Conservation (phyloP, 768 basidiomycete species). For the Phlegmacium glaucopus region DNA sequence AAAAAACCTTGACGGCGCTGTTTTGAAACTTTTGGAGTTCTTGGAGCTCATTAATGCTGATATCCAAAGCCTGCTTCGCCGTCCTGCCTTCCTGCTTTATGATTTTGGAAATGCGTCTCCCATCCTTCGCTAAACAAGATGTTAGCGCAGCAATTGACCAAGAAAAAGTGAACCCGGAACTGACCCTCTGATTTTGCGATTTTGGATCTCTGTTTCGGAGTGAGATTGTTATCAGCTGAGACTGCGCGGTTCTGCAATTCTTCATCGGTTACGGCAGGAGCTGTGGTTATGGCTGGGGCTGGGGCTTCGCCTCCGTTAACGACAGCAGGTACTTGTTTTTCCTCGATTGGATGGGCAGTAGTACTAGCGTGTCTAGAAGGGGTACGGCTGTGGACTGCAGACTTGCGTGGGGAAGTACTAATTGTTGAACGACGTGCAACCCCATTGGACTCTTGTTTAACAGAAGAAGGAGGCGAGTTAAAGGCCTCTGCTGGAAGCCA, state of each 20-base stretch:
- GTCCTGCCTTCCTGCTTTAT: constrained; percentile 66
- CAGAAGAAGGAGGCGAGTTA: not conserved
- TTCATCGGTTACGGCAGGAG: constrained; percentile 38
- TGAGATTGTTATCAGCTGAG: constrained; percentile 46
- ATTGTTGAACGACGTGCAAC: not conserved
- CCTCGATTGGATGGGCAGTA: constrained; percentile 33
- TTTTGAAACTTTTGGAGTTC: constrained; percentile 71
- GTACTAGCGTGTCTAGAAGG: constrained; percentile 22
- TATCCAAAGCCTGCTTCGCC: constrained; percentile 58
- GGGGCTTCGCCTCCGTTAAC: constrained; percentile 50
- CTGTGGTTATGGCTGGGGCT: constrained; percentile 35
- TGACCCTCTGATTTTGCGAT: constrained; percentile 52
- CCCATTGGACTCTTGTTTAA: not conserved
- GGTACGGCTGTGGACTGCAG: not conserved
- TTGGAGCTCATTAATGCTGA: constrained; percentile 62
- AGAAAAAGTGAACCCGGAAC: constrained; percentile 10
- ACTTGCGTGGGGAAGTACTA: too few species aligned
- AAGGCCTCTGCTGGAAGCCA: constrained; percentile 21
- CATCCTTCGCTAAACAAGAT: constrained; percentile 47
- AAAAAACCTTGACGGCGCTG: constrained; percentile 51
- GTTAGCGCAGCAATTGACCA: not conserved
- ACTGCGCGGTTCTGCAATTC: constrained; percentile 37
- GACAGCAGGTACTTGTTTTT: constrained; percentile 39
- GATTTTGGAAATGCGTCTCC: constrained; percentile 61
- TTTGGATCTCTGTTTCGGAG: constrained; percentile 46